Conservation (phyloP, 805 yeast species). For the Barnettozyma siamensis region DNA sequence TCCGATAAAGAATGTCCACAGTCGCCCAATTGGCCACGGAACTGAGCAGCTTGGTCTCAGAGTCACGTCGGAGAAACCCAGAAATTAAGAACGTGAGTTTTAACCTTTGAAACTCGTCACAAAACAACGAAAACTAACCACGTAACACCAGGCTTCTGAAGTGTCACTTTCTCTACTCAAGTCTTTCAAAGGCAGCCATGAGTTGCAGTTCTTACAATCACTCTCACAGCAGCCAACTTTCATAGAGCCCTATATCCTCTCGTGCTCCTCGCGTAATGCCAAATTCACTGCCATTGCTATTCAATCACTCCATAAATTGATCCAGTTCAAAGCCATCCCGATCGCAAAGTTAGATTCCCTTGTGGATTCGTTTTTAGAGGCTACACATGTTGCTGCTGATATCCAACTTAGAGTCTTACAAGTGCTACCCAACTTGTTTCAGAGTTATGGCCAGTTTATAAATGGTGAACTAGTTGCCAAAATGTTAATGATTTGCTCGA, state of each 20-base stretch:
- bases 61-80: slow-evolving; percentile 62
- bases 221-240: slow-evolving; percentile 46
- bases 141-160: slow-evolving; percentile 33
- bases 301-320: slow-evolving; percentile 61
- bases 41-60: slow-evolving; percentile 53
- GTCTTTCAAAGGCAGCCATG: slow-evolving; percentile 25
- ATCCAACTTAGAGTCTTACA: slow-evolving; percentile 85
- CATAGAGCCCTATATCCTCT: slow-evolving; percentile 61
- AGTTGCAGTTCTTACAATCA: slow-evolving; percentile 25
- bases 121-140: not conserved
- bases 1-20: slow-evolving; percentile 31
- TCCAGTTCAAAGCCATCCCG: slow-evolving; percentile 50
- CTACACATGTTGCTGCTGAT: slow-evolving; percentile 70
- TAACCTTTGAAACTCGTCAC: not conserved
- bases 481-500: slow-evolving; percentile 62
- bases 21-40: slow-evolving; percentile 50
- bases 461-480: slow-evolving; percentile 51
- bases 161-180: slow-evolving; percentile 43
- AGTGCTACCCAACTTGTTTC: slow-evolving; percentile 68
- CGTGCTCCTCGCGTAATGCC: slow-evolving; percentile 70
- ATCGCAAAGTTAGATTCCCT: slow-evolving; percentile 45
- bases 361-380: slow-evolving; percentile 63
- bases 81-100: slow-evolving; percentile 55
- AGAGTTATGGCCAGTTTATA: slow-evolving; percentile 51
- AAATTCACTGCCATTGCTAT: slow-evolving; percentile 68